These are phyloP conservation scores for Oryza nivara DNA, from an alignment of 176 grass and related monocot genomes.

Conservation along the genomic window DNA sequence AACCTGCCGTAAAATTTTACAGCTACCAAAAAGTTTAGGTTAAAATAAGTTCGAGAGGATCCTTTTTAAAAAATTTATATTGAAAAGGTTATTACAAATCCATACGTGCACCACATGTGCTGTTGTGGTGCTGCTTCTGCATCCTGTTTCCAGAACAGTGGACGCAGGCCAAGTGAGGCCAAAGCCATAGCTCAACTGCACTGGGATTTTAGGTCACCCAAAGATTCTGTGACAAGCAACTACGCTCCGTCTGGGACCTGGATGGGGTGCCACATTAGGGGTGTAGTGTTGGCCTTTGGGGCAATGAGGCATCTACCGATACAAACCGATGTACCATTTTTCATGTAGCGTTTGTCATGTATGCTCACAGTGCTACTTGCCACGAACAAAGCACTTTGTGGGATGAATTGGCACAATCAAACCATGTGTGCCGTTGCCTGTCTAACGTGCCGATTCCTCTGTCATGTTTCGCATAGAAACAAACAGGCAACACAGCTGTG, in stretches of 20 bases:
- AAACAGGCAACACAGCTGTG: background rate
- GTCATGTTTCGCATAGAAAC: too few species aligned
- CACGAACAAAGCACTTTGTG: background rate
- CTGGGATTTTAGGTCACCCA: slow-evolving; percentile 29
- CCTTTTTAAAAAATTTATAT: background rate
- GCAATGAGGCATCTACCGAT: slow-evolving; percentile 26
- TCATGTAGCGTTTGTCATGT: slow-evolving; percentile 49
- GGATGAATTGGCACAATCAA: slow-evolving; percentile 13
- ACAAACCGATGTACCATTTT: slow-evolving; percentile 20
- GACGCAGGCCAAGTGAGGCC: slow-evolving; percentile 29
- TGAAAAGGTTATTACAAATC: background rate
- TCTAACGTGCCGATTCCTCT: background rate
- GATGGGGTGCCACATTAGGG: slow-evolving; percentile 14
- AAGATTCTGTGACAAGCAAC: slow-evolving; percentile 58
- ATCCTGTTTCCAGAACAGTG: slow-evolving; percentile 39
- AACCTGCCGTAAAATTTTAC: too few species aligned
- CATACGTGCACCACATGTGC: slow-evolving; percentile 34
- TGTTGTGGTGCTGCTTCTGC: slow-evolving; percentile 2
- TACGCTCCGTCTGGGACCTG: slow-evolving; percentile 39
- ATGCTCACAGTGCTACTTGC: slow-evolving; percentile 16
- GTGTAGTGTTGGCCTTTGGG: background rate
- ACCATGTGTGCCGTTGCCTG: slow-evolving; percentile 21
- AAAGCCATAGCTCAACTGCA: slow-evolving; percentile 24
- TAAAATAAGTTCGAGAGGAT: too few species aligned
- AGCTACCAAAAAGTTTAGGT: too few species aligned